These are phyloP conservation scores for Pyrenula aspistea DNA, from an alignment of 495 filamentous ascomycete genomes.

Conservation along the genomic window DNA sequence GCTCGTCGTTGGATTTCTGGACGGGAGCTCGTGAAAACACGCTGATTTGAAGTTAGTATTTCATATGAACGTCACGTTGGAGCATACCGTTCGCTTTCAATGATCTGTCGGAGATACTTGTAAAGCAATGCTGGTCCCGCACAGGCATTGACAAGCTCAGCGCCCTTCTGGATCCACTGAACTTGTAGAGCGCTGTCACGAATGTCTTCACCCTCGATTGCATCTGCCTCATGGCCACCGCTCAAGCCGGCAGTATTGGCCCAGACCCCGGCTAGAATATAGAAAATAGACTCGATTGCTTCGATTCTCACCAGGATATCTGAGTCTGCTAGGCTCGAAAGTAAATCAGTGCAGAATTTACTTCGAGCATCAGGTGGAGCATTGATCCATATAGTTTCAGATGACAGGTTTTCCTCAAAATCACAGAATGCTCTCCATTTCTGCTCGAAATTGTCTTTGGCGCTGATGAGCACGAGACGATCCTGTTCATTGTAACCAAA, in stretches of 20 bases:
- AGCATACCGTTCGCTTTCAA: not conserved
- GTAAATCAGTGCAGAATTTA: slow-evolving; percentile 28
- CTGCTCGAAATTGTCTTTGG: slow-evolving; percentile 59
- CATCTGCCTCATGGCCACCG: slow-evolving; percentile 15
- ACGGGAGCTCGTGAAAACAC: slow-evolving; percentile 10
- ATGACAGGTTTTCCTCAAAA: slow-evolving; percentile 21
- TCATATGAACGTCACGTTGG: not conserved
- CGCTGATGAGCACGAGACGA: slow-evolving; percentile 49
- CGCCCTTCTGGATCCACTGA: slow-evolving; percentile 54
- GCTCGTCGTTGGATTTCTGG: slow-evolving; percentile 24
- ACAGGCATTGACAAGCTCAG: slow-evolving; percentile 43
- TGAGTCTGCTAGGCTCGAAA: slow-evolving; percentile 27
- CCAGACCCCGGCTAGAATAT: slow-evolving; percentile 70
- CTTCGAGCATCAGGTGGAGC: slow-evolving; percentile 28
- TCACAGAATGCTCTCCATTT: slow-evolving; percentile 42
- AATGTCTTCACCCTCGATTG: slow-evolving; percentile 21
- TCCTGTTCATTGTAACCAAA: slow-evolving; percentile 81
- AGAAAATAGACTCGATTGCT: slow-evolving; percentile 63
- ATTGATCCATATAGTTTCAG: slow-evolving; percentile 37
- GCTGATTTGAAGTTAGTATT: not conserved
- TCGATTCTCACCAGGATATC: slow-evolving; percentile 45
- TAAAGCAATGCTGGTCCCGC: slow-evolving; percentile 28
- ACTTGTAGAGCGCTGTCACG: slow-evolving; percentile 50
- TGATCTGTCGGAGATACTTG: not conserved
- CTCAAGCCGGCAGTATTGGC: slow-evolving; percentile 50